These are phyloP conservation scores for Pythium phragmitis DNA, from an alignment of 352 stramenopile species.

Conservation along the genomic window DNA sequence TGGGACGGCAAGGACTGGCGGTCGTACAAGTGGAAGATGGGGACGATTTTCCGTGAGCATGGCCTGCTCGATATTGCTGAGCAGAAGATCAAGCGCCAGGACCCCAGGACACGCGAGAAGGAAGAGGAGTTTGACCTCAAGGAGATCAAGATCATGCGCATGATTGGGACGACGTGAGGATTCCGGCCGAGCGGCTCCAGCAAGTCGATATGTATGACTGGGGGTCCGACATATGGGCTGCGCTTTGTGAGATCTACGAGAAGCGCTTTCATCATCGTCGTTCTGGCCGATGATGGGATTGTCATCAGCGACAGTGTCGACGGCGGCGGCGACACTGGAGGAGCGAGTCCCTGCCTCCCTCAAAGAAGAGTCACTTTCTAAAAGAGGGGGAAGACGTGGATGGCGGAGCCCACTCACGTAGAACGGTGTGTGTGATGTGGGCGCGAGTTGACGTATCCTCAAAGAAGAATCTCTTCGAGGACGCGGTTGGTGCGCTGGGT, in stretches of 20 bases:
- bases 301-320: too few relatives aligned
- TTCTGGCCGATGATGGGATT: too few relatives aligned
- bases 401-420: too few relatives aligned
- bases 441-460: background rate
- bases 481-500: too few relatives aligned
- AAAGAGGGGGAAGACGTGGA: too few relatives aligned
- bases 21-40: slow-evolving; percentile 14
- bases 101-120: background rate
- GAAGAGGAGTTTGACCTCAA: too few relatives aligned
- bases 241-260: slow-evolving; percentile 13
- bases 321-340: too few relatives aligned
- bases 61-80: background rate
- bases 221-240: slow-evolving; percentile 9
- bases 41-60: slow-evolving; percentile 8
- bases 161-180: slow-evolving; percentile 12
- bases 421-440: too few relatives aligned
- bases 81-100: background rate
- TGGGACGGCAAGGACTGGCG: slow-evolving; percentile 15
- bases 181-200: slow-evolving; percentile 5
- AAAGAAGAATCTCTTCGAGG: too few relatives aligned
- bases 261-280: too few relatives aligned
- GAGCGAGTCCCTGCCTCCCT: too few relatives aligned
- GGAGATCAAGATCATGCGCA: slow-evolving; percentile 9
- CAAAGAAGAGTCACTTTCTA: too few relatives aligned
- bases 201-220: slow-evolving; percentile 2